Base-by-base conservation (phyloP, 257 asterid genomes). In the Jacaranda mimosifolia region DNA sequence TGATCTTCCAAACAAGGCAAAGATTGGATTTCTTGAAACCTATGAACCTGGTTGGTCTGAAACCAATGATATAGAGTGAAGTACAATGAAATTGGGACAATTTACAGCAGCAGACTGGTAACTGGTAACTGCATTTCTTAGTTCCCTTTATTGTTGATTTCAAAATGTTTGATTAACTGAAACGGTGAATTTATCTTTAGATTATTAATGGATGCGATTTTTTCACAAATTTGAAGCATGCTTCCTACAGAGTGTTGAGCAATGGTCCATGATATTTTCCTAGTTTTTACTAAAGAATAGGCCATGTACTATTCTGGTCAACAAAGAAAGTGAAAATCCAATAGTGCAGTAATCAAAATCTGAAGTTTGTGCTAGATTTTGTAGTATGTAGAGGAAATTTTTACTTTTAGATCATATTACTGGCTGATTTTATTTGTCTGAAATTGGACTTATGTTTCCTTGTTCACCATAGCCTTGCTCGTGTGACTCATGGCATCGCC, bases 41-140 rank as follows among this genome's bases (percentile, higher is more conserved):
- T 96, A 96, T 62, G 98, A 96, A 82, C 97, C 98, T 55, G 97
- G 99, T 68, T 96, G 99, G 98, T 91, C 98, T 4, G 93, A 93
- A 80, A 88, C 88, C 13, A 90, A 96, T 80, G 97, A 88, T 77
- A 79, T 91, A 78, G 97, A 95, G 83, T 90, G 87, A 81, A 90
- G 82, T 79, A 77, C 75, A 56, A 70, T 79, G 67, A 86, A 86
- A 70, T 75, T 39, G 43, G 87, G 87, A 60, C 81, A 74, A 78
- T 77, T 26, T 65, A 62, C 80, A 81, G 81, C 83, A 74, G 60
- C 86, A 60, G 70, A 53, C 65, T 26, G 79, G 84, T 72, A 84
- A 53, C 65, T 26, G 79, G 84, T 72, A 84, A 76, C 79, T 77
- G 77, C 83, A 73, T 72, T 51, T 84, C 87, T 85, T 78, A 83